Evolutionary conservation across 2,329 filamentous ascomycete genomes (phyloP).

Genomic region (Ophiostoma novo-ulmi): DNA sequence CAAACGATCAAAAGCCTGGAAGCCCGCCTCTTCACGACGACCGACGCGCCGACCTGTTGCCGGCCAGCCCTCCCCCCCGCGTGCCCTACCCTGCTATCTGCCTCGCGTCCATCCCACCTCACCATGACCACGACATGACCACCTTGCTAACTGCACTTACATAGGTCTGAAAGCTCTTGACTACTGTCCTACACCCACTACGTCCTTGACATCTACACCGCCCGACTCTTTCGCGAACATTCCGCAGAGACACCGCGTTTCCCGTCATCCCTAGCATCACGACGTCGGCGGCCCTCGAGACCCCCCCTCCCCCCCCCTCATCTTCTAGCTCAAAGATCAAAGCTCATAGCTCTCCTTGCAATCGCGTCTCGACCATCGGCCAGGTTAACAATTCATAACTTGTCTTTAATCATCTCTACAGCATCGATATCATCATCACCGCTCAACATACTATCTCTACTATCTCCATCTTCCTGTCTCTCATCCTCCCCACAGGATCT

Average conservation of each 20-base stretch:
- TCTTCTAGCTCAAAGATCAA: background rate
- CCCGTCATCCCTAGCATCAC: slow-evolving; percentile 1
- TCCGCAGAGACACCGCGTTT: background rate
- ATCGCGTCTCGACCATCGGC: slow-evolving; percentile 1
- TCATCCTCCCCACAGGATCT: background rate
- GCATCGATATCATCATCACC: slow-evolving; percentile 1
- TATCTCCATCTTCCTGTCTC: background rate
- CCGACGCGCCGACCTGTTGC: background rate
- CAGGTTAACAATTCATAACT: background rate
- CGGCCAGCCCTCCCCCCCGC: background rate
- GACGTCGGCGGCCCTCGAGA: background rate
- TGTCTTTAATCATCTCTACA: background rate
- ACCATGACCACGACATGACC: background rate
- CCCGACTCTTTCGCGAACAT: background rate
- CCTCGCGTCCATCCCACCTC: slow-evolving; percentile 10
- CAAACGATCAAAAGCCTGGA: background rate
- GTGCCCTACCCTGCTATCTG: background rate
- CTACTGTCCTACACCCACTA: background rate
- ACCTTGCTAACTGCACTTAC: background rate
- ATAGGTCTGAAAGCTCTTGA: background rate
- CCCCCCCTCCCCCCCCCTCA: background rate
- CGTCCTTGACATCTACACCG: background rate
- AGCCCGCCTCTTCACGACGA: background rate
- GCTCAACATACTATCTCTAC: background rate
- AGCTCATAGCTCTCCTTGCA: background rate